Evolutionary conservation across 2,329 filamentous ascomycete genomes (phyloP), one percentile per base, ranked within the genome.

Genomic region (Teratosphaeriaceae sp.): DNA sequence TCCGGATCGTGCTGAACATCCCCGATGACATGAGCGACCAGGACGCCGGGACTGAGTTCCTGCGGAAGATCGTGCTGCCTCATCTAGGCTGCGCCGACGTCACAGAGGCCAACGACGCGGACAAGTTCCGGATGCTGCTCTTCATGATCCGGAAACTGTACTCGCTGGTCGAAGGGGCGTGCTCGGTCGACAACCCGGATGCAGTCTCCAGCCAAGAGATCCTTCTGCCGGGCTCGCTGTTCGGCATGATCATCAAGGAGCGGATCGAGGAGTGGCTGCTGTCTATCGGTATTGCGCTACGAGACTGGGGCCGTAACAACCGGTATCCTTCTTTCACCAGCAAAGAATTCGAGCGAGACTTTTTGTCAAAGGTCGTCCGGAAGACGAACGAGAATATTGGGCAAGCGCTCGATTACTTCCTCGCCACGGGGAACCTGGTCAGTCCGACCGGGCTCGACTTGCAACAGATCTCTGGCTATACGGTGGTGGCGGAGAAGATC

Each of bases 91-190:
- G 88, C 54, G 75, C 85, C 51, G 75, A 92, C 51, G 88, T 95
- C 24, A 90, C 85, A 0, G 84, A 88, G 48, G 74, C 80, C 43
- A 85, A 96, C 65, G 84, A 97, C 57, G 75, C 75, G 34, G 88
- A 97, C 72, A 98, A 98, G 67, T 97, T 94, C 70, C 84, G 85
- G 54, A 81, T 95, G 78, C 71, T 97, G 34, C 73, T 97, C 33
- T 94, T 97, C 69, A 97, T 97, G 89, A 85, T 89, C 57, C 78
- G 90, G 51, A 98, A 98, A 66, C 78, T 98, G 23, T 98, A 98
- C 60, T 80, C 89, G 12, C 73, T 98, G 38, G 90, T 92, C 7
- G 88, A 89, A 47, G 89, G 90, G 43, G 90, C 96, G 51, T 97
- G 90, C 63, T 78, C 88, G 3, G 80, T 89, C 3, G 92, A 98